Conservation (phyloP, 148 eudicot genomes). For the Heliamphora exappendiculata region DNA sequence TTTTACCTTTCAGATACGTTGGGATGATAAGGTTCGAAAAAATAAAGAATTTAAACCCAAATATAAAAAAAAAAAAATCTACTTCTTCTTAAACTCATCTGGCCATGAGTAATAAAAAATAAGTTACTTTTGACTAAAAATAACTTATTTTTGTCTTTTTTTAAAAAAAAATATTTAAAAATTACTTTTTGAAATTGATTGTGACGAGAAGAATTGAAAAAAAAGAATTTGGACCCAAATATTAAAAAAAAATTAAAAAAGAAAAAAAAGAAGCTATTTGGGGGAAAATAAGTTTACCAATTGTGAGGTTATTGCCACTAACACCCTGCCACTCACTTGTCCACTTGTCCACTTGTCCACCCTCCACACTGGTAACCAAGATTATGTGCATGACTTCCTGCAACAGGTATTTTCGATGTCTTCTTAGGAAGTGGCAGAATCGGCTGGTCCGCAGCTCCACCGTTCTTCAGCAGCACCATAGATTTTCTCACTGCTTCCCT, state of each 20-base stretch:
- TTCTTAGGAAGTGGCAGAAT: constrained; percentile 45
- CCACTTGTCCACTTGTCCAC: constrained; percentile 54
- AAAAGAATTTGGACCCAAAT: no score
- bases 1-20: no score
- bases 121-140: no score
- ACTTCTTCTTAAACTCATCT: no score
- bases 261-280: background rate
- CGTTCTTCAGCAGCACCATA: constrained; percentile 47
- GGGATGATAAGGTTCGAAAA: no score
- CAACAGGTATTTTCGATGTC: constrained; percentile 39
- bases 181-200: background rate
- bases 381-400: constrained; percentile 45
- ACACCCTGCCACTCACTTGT: constrained; percentile 49
- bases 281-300: constrained; percentile 23
- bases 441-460: constrained; percentile 19
- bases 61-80: no score
- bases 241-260: background rate
- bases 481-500: constrained; percentile 55
- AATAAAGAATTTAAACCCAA: no score
- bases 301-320: constrained; percentile 36
- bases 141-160: no score
- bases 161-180: background rate
- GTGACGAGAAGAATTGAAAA: background rate
- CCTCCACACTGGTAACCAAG: constrained; percentile 60
- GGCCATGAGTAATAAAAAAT: no score